Conservation (phyloP, 306 rosid species). For the Prunus dulcis region DNA sequence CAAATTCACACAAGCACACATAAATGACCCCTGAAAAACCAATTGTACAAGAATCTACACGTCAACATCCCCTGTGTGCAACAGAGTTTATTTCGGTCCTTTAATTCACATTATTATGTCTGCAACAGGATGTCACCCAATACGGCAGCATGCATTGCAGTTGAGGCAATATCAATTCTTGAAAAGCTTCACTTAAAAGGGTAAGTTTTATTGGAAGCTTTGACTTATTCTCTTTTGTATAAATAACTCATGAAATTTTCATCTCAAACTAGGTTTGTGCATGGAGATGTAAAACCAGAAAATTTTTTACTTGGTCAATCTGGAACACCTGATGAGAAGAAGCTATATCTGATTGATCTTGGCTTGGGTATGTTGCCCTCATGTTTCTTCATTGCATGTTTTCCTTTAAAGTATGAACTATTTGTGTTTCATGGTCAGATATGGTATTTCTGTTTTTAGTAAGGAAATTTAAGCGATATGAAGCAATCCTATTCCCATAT, state of each 20-base stretch:
- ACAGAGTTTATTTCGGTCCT: neutral
- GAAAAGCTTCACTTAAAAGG: conserved; percentile 95
- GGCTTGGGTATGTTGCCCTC: conserved; percentile 65
- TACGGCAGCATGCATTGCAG: conserved; percentile 95
- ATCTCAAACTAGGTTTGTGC: conserved; percentile 66
- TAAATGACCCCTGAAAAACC: neutral
- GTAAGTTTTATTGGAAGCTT: conserved; percentile 35
- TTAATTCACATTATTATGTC: conserved; percentile 23
- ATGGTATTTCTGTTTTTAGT: neutral
- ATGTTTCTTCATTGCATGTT: neutral
- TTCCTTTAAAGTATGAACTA: neutral
- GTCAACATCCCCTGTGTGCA: neutral
- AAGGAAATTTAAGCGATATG: neutral
- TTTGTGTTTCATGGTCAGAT: neutral
- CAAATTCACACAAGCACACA: neutral
- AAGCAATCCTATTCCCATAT: neutral
- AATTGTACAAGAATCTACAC: neutral
- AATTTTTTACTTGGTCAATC: conserved; percentile 93
- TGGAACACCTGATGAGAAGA: conserved; percentile 87
- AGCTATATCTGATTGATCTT: conserved; percentile 87
- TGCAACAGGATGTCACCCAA: conserved; percentile 76
- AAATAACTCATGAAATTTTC: neutral
- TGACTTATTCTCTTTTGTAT: neutral
- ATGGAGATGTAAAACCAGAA: conserved; percentile 96
- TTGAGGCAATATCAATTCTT: conserved; percentile 94